Evolutionary conservation across 352 stramenopile genomes (phyloP), one percentile per base, ranked within the genome.

Genomic region (Blastocystis sp.): DNA sequence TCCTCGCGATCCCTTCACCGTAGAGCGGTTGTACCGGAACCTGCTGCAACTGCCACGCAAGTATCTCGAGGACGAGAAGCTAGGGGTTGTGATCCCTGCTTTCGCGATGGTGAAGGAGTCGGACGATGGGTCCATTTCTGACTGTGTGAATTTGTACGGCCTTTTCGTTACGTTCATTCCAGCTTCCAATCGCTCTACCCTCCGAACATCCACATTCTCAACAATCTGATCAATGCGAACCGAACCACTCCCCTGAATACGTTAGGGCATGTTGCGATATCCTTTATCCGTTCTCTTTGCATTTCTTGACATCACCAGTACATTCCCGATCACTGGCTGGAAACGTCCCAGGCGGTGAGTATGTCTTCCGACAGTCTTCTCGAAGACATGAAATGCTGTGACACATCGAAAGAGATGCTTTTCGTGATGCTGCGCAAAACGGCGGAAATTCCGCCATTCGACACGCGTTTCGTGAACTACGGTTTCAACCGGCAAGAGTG

Each of bases 401-500:
- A 59, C 51, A 14, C 11, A 6, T 32, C n/a, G 11, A 27, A 59
- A 11, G 3, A 14, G 2, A 27, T 3, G 32, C 53, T 51, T 21
- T 85, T 72, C 29, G 75, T 85, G 57, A 61, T 85, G 44, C 49
- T 85, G 21, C 36, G 44, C 9, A 75, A 72, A 46, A n/a, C 29
- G 6, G 1, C 8, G 6, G 9, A 36, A 27, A 51, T 85, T 3
- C 75, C 75, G 18, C 27, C 8, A 38, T 72, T 85, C 32, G 75
- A 85, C 44, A 56, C 71, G 36, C 75, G 75, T 3, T 85, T 85
- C 32, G 34, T 72, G 14, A 85, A 85, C 46, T 72, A 85, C 24
- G 75, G 75, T 6, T 85, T 73, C 29, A 85, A 85, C 46, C 71
- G 75, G 21, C 48, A 72, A 16, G 48, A 85, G 27, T 85, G 75